Evolutionary conservation across 1,284 basidiomycete genomes (phyloP).

Genomic region (Pyrrhoderma lamaoense): DNA sequence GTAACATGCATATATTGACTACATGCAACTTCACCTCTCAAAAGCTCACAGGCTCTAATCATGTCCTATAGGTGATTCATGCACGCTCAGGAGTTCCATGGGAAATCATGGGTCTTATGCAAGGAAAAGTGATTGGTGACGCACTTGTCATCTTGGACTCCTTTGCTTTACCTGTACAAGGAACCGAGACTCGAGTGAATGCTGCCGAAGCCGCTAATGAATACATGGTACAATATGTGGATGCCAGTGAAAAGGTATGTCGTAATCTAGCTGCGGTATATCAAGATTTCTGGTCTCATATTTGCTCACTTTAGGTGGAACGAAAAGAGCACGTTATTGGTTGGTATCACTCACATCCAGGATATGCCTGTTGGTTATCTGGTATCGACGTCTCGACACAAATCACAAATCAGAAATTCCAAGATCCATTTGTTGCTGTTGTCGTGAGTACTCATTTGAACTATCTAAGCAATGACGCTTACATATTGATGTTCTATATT

Average conservation of each 20-base stretch:
- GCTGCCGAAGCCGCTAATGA: slow-evolving; percentile 95
- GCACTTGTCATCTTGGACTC: slow-evolving; percentile 92
- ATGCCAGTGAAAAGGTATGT: slow-evolving; percentile 68
- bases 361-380: slow-evolving; percentile 96
- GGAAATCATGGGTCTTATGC: slow-evolving; percentile 99
- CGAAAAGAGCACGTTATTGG: slow-evolving; percentile 87
- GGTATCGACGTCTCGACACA: slow-evolving; percentile 97
- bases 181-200: slow-evolving; percentile 98
- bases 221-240: slow-evolving; percentile 95
- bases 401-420: slow-evolving; percentile 88
- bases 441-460: slow-evolving; percentile 56
- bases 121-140: slow-evolving; percentile 86
- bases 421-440: slow-evolving; percentile 96
- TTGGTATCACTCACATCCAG: slow-evolving; percentile 99
- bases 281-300: not conserved
- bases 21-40: not conserved
- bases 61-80: slow-evolving; percentile 79
- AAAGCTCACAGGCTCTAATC: not conserved
- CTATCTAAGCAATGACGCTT: not conserved
- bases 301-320: slow-evolving; percentile 46
- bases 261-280: not conserved
- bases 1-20: slow-evolving; percentile 13
- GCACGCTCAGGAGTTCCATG: slow-evolving; percentile 95
- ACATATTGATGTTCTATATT: not conserved
- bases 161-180: slow-evolving; percentile 94